These are phyloP conservation scores for Lotmaria passim DNA, from an alignment of 208 protist species.

Conservation along the genomic window DNA sequence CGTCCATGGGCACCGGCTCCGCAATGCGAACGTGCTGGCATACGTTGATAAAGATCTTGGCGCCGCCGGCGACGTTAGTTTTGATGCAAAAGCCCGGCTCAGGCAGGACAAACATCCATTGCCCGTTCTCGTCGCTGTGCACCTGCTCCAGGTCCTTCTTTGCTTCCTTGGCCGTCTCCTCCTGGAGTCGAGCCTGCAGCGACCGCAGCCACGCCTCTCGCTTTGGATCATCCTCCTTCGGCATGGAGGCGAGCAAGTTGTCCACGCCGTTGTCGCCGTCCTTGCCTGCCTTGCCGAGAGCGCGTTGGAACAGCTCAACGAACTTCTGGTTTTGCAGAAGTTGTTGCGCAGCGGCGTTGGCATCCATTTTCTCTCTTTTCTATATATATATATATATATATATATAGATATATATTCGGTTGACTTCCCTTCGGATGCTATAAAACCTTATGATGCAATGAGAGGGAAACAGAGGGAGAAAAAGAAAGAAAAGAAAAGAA, in stretches of 20 bases:
- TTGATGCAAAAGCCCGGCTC: slow-evolving; percentile 89
- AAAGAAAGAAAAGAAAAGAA: slow-evolving; percentile 9
- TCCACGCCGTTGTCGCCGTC: slow-evolving; percentile 5
- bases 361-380: slow-evolving; percentile 12
- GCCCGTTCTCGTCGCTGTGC: slow-evolving; percentile 85
- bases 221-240: slow-evolving; percentile 69
- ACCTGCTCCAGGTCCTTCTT: slow-evolving; percentile 83
- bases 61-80: slow-evolving; percentile 56
- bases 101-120: slow-evolving; percentile 90
- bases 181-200: slow-evolving; percentile 71
- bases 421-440: too few relatives aligned
- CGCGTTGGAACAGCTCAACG: slow-evolving; percentile 78
- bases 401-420: background rate
- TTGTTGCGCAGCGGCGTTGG: slow-evolving; percentile 51
- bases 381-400: slow-evolving; percentile 6
- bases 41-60: slow-evolving; percentile 92
- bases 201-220: slow-evolving; percentile 77
- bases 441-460: too few relatives aligned
- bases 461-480: background rate
- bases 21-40: slow-evolving; percentile 85
- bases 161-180: slow-evolving; percentile 57
- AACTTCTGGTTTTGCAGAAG: slow-evolving; percentile 84
- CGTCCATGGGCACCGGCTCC: slow-evolving; percentile 85
- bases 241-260: slow-evolving; percentile 62
- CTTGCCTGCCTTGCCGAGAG: slow-evolving; percentile 37